Percentiles rank a stretch among this genome's conserved stretches.
Evolutionary conservation across 2,329 filamentous ascomycete genomes (phyloP).

Genomic region (Aspergillus udagawae): DNA sequence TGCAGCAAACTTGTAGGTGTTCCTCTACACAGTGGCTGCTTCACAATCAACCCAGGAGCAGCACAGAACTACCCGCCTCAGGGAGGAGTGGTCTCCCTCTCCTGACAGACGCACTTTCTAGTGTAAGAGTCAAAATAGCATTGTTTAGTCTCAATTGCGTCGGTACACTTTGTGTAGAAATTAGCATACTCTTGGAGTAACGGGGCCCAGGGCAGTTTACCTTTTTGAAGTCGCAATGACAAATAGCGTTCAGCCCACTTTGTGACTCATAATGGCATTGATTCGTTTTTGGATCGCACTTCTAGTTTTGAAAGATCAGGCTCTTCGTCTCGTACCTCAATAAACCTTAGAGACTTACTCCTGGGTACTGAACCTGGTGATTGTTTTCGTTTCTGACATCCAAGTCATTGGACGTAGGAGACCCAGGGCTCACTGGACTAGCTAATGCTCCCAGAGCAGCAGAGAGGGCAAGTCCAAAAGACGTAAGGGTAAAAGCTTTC

Average conservation of each 20-base stretch:
- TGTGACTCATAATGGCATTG: not conserved
- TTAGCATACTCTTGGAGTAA: no score
- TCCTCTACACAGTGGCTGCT: no score
- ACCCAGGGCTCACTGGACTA: not conserved
- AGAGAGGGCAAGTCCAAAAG: not conserved
- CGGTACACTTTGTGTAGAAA: no score
- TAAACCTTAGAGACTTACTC: no score
- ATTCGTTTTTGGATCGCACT: not conserved
- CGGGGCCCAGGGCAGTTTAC: not conserved
- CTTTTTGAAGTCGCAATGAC: not conserved
- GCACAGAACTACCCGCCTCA: no score
- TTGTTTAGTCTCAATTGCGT: no score
- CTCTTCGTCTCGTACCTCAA: not conserved
- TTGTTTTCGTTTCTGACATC: not conserved
- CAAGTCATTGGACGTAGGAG: not conserved
- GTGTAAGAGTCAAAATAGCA: no score
- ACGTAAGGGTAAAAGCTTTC: not conserved
- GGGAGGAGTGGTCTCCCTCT: no score
- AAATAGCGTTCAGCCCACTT: not conserved
- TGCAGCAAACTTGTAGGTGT: no score
- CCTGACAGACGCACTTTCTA: no score
- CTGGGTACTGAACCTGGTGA: not conserved
- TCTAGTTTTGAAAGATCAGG: not conserved
- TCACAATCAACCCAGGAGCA: no score
- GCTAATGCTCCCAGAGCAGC: not conserved